Conservation (phyloP, 2,329 filamentous ascomycete genomes). For the Phyllosticta paracitricarpa region DNA sequence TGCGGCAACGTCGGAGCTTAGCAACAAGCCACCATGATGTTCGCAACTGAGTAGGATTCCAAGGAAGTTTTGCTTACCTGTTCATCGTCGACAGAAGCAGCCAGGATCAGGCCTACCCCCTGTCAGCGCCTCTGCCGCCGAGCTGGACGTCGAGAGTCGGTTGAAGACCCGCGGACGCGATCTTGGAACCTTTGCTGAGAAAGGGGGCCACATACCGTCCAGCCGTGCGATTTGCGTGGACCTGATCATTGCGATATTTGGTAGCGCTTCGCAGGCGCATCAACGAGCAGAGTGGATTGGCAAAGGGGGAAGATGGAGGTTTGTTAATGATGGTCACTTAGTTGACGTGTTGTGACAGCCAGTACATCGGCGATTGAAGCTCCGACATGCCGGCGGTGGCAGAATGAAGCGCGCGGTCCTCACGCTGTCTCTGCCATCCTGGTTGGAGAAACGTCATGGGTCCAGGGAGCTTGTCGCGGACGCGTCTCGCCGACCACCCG, state of each 20-base stretch:
- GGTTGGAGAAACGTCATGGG: background rate
- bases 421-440: background rate
- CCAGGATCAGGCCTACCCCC: constrained; percentile 73
- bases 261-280: background rate
- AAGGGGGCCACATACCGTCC: constrained; percentile 53
- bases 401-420: background rate
- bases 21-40: constrained; percentile 3
- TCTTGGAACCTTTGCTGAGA: constrained; percentile 10
- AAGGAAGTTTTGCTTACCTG: constrained; percentile 40
- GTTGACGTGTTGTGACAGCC: background rate
- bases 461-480: background rate
- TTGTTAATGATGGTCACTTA: background rate
- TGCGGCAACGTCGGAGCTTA: constrained; percentile 20
- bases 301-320: background rate
- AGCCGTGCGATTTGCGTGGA: constrained; percentile 91
- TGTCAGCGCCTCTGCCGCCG: constrained; percentile 14
- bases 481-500: background rate
- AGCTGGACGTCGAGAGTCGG: constrained; percentile 9
- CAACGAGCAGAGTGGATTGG: constrained; percentile 1
- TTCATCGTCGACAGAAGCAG: constrained; percentile 88
- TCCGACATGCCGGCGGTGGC: background rate
- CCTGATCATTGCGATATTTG: constrained; percentile 55
- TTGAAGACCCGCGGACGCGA: constrained; percentile 8
- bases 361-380: background rate
- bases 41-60: background rate